phyloP scores from a whole-genome alignment of 2,329 filamentous ascomycete genomes.

The Xylariaceae sp. region DNA sequence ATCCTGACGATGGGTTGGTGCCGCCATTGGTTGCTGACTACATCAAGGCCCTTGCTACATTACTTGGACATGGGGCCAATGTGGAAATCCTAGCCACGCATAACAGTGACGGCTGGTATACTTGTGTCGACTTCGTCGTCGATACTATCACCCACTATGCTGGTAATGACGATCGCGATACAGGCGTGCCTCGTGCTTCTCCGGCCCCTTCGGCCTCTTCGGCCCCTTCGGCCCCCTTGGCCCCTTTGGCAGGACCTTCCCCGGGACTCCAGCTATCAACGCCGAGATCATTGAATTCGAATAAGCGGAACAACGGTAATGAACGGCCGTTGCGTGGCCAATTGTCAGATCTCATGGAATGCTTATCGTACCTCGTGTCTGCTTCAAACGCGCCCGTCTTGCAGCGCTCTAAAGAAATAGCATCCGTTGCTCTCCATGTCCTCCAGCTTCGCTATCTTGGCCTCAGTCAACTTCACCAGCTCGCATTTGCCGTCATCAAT shows the following conservation, averaged over 20 bases:
- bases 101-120: conserved; percentile 58
- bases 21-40: conserved; percentile 70
- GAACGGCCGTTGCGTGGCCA: conserved; percentile 32
- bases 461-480: conserved; percentile 59
- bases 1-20: conserved; percentile 56
- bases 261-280: conserved; percentile 30
- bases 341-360: conserved; percentile 56
- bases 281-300: conserved; percentile 27
- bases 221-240: conserved; percentile 41
- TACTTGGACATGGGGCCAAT: conserved; percentile 70
- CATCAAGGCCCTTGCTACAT: conserved; percentile 63
- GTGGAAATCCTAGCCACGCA: conserved; percentile 67
- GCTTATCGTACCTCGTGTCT: conserved; percentile 57
- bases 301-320: conserved; percentile 19
- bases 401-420: conserved; percentile 49
- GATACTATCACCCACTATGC: conserved; percentile 52
- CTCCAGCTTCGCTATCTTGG: conserved; percentile 54
- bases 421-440: conserved; percentile 53
- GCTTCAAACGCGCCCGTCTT: conserved; percentile 63
- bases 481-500: conserved; percentile 73
- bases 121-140: conserved; percentile 65
- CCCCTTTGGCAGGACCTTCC: conserved; percentile 33
- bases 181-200: conserved; percentile 39
- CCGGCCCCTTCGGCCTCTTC: conserved; percentile 36
- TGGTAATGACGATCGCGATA: conserved; percentile 36